Evolutionary conservation across 441 rosid species (phyloP).

Genomic region (Monsonia emarginata): DNA sequence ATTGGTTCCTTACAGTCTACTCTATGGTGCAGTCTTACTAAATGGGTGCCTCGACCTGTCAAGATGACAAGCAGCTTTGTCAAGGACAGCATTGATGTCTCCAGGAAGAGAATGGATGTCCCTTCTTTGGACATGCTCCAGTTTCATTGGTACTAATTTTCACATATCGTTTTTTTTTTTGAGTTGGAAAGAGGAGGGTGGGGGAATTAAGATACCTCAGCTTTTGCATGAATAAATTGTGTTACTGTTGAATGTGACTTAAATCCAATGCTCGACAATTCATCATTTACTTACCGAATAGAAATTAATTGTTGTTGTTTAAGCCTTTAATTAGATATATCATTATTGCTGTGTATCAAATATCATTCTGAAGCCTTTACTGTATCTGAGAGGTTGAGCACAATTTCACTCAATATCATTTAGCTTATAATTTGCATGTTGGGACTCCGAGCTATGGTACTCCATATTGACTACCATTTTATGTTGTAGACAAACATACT

Average conservation of each 20-base stretch:
- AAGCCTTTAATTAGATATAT: neutral
- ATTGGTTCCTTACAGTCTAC: neutral
- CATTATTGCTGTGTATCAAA: neutral
- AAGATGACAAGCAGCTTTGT: constrained; percentile 77
- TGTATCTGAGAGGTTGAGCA: neutral
- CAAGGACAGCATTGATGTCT: constrained; percentile 52
- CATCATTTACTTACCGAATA: neutral
- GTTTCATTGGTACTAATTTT: constrained; percentile 65
- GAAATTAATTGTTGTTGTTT: neutral
- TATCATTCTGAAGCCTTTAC: neutral
- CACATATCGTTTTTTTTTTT: neutral
- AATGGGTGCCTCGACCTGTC: constrained; percentile 95
- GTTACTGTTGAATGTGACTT: neutral
- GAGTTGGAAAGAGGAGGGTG: neutral
- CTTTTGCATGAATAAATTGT: neutral
- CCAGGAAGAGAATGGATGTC: constrained; percentile 91
- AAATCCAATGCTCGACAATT: neutral
- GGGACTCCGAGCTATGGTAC: neutral
- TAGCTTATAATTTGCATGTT: neutral
- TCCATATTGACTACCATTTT: neutral
- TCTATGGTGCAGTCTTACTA: constrained; percentile 58
- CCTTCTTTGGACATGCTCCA: constrained; percentile 90
- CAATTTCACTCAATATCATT: neutral
- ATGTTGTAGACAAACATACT: neutral
- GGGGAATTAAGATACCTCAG: neutral